Evolutionary conservation across 2,329 filamentous ascomycete genomes (phyloP).

Genomic region (Pseudogymnoascus sp.): DNA sequence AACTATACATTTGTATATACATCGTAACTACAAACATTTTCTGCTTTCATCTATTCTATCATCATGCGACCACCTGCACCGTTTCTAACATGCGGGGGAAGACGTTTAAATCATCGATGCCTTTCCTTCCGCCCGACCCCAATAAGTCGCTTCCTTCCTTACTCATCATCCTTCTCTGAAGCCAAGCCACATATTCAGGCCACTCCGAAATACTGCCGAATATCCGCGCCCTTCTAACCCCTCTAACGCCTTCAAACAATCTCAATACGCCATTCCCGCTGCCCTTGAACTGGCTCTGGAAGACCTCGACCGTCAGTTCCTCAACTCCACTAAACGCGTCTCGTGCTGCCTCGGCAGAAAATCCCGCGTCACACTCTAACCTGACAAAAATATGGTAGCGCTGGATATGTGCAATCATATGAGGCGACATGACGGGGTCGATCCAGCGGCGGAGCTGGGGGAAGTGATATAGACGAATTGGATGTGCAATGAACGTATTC

Average conservation of each 20-base stretch:
- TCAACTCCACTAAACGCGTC: conserved; percentile 39
- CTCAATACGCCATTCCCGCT: conserved; percentile 36
- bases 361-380: conserved; percentile 42
- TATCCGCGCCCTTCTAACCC: conserved; percentile 36
- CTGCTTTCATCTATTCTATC: background rate
- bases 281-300: conserved; percentile 37
- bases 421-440: conserved; percentile 29
- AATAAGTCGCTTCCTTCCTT: conserved; percentile 9
- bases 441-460: conserved; percentile 35
- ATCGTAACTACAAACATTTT: conserved; percentile 1
- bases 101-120: background rate
- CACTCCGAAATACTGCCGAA: conserved; percentile 25
- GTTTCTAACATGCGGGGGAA: background rate
- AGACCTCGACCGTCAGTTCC: conserved; percentile 41
- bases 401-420: conserved; percentile 31
- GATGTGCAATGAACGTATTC: conserved; percentile 43
- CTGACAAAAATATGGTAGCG: conserved; percentile 40
- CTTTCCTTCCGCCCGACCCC: background rate
- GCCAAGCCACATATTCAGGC: conserved; percentile 25
- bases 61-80: background rate
- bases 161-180: conserved; percentile 22
- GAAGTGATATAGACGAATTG: conserved; percentile 36
- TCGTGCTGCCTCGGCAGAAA: conserved; percentile 31
- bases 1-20: conserved; percentile 6
- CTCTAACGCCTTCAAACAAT: conserved; percentile 39